A percentile compares a stretch with the other conserved stretches of the same genome.
Evolutionary conservation across 257 asterid genomes (phyloP).

Genomic region (Solanum okadae): DNA sequence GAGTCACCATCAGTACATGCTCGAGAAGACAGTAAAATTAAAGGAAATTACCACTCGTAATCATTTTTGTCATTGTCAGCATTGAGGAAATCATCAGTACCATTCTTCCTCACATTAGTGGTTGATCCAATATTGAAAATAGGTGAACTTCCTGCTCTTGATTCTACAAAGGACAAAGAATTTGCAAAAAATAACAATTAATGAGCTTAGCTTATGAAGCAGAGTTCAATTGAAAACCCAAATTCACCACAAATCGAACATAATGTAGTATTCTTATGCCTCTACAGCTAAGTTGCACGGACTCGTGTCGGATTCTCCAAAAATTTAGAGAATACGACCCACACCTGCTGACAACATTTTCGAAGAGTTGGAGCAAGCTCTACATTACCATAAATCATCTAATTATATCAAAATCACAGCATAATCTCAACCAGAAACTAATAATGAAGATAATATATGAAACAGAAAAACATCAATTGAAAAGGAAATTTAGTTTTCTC

Average conservation of each 20-base stretch:
- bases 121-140: constrained; percentile 50
- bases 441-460: background rate
- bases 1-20: constrained; percentile 6
- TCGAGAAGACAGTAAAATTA: background rate
- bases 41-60: constrained; percentile 71
- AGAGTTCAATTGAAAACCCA: background rate
- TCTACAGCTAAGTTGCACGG: background rate
- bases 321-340: background rate
- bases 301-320: background rate
- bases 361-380: background rate
- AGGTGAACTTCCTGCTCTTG: constrained; percentile 49
- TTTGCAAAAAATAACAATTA: background rate
- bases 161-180: background rate
- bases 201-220: background rate
- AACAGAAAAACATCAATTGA: background rate
- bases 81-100: constrained; percentile 86
- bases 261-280: background rate
- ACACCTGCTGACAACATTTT: background rate
- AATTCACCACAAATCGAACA: background rate
- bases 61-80: constrained; percentile 96
- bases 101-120: constrained; percentile 55
- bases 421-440: background rate
- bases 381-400: background rate
- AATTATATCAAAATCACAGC: background rate
- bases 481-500: background rate